Conservation (phyloP, 306 rosid species). For the Medicago ruthenica region DNA sequence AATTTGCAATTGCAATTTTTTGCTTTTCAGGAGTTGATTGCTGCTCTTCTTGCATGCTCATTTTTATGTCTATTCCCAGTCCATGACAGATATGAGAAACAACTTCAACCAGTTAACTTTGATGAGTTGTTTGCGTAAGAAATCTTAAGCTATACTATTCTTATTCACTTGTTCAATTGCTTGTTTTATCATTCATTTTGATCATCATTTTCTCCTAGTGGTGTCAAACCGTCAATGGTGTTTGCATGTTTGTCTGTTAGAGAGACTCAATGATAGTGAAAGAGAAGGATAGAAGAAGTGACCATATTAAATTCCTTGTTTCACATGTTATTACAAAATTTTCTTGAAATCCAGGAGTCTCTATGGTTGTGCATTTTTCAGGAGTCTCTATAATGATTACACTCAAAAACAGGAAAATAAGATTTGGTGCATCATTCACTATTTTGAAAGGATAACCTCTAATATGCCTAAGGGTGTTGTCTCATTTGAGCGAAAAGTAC, state of each 20-base stretch:
- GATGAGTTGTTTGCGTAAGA: slow-evolving; percentile 82
- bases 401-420: slow-evolving; percentile 71
- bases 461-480: slow-evolving; percentile 70
- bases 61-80: slow-evolving; percentile 82
- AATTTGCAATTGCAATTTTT: slow-evolving; percentile 21
- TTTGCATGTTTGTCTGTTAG: slow-evolving; percentile 11
- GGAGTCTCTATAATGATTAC: slow-evolving; percentile 68
- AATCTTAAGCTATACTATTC: slow-evolving; percentile 35
- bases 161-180: slow-evolving; percentile 20
- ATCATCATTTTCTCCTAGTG: slow-evolving; percentile 19
- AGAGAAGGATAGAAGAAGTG: slow-evolving; percentile 16
- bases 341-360: slow-evolving; percentile 6
- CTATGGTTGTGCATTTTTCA: slow-evolving; percentile 53
- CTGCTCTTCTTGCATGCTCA: slow-evolving; percentile 89
- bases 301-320: slow-evolving; percentile 19
- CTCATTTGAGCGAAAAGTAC: slow-evolving; percentile 92
- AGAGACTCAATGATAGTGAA: background rate
- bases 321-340: background rate
- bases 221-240: background rate
- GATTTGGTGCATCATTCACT: slow-evolving; percentile 82
- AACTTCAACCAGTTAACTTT: slow-evolving; percentile 79
- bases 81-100: slow-evolving; percentile 52
- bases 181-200: slow-evolving; percentile 30
- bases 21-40: slow-evolving; percentile 77
- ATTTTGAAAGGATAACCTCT: slow-evolving; percentile 80